Percentiles rank a stretch among this genome's conserved stretches.
Conservation (phyloP, 768 basidiomycete species). For the Podaxis rugospora region DNA sequence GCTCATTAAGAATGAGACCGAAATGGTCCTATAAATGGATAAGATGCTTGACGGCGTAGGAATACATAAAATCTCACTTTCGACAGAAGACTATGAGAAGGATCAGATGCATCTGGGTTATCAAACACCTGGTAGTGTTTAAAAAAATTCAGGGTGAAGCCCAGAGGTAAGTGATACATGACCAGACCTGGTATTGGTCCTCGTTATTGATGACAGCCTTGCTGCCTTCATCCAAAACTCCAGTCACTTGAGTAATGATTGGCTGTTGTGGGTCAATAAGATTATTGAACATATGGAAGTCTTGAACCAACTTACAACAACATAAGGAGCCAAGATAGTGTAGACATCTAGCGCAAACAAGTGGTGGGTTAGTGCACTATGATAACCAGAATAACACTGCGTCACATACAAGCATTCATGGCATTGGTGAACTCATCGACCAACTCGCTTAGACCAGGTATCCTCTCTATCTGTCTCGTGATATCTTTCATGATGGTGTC, state of each 20-base stretch:
- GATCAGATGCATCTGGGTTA: constrained; percentile 63
- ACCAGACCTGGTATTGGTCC: constrained; percentile 58
- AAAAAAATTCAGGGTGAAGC: background rate
- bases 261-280: constrained; percentile 34
- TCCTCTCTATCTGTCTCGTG: constrained; percentile 54
- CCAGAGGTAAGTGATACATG: background rate
- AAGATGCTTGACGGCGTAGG: background rate
- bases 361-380: background rate
- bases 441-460: constrained; percentile 55
- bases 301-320: constrained; percentile 35
- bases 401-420: constrained; percentile 56
- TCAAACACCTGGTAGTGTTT: constrained; percentile 50
- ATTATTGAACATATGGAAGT: background rate
- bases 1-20: constrained; percentile 66
- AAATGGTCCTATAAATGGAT: constrained; percentile 55
- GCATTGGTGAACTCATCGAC: constrained; percentile 61
- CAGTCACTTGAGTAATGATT: constrained; percentile 52
- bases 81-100: constrained; percentile 68
- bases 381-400: background rate
- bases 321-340: constrained; percentile 61
- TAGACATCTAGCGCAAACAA: constrained; percentile 43
- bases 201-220: constrained; percentile 65
- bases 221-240: constrained; percentile 55
- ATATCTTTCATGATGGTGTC: constrained; percentile 55
- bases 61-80: constrained; percentile 35